Evolutionary conservation across 2,329 filamentous ascomycete species (phyloP), one percentile per base, ranked within the genome.

Genomic region (Claviceps sp.): DNA sequence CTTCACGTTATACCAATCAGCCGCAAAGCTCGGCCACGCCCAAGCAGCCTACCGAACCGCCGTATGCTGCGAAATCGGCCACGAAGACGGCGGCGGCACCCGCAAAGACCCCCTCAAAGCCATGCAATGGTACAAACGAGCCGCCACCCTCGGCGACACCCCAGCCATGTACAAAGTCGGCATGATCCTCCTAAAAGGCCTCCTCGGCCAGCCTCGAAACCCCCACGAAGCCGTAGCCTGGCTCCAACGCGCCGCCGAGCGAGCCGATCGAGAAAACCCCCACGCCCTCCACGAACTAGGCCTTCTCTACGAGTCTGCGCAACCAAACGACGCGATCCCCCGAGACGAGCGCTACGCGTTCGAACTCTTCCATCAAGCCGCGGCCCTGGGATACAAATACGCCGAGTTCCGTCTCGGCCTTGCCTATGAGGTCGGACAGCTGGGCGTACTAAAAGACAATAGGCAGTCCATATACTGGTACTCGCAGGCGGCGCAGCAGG

Each of bases 121-220:
- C 1, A 90, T 97, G 19, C 91, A 97, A 66, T 98, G 93, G 93
- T 98, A 98, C 68, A 89, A 91, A 65, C 86, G 90, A 44, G 89
- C 93, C 6, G 91, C 93, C 11, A 85, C 85, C 13, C 75, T 97
- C 2, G 91, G 93, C 3, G 91, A 98, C 62, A 85, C 86, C 1
- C 87, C 91, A 0, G 93, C 90, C 34, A 95, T 97, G 89, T 98
- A 96, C 73, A 98, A 98, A 69, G 82, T 97, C 69, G 93, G 93
- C 54, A 95, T 96, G 84, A 95, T 98, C 58, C 73, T 88, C 56
- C 78, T 97, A 51, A 97, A 97, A 68, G 93, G 91, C 11, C 75
- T 97, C 30, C 77, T 98, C n/a, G 90, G 90, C 4, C 90, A 97
- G 64, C 78, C 76, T 24, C 81, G 76, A 62, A 95, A 94, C 62